Conservation (phyloP, 2,329 filamentous ascomycete species). For the Talaromyces sp. region DNA sequence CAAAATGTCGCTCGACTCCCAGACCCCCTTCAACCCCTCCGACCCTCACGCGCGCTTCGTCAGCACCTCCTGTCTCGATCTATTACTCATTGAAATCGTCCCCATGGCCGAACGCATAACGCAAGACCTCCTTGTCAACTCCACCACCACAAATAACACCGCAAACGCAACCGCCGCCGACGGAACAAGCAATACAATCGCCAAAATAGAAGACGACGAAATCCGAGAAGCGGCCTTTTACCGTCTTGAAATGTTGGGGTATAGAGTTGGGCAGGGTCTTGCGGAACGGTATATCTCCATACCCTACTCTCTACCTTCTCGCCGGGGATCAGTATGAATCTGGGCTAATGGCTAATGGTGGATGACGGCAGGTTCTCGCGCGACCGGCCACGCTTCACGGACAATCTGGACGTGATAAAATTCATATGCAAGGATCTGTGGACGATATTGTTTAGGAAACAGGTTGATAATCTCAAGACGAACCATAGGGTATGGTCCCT, state of each 20-base stretch:
- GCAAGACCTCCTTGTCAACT: constrained; percentile 56
- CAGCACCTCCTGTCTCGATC: constrained; percentile 81
- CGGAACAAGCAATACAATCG: constrained; percentile 21
- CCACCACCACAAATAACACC: neutral
- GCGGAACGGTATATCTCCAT: constrained; percentile 72
- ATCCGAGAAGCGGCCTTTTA: constrained; percentile 81
- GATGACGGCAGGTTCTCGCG: constrained; percentile 35
- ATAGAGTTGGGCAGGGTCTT: constrained; percentile 86
- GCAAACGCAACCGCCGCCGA: neutral
- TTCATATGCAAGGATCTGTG: constrained; percentile 98
- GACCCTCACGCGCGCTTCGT: constrained; percentile 76
- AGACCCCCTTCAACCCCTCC: constrained; percentile 64
- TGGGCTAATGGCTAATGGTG: neutral
- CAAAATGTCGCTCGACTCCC: constrained; percentile 19
- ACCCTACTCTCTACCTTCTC: neutral
- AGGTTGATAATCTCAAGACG: constrained; percentile 97
- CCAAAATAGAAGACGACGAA: constrained; percentile 58
- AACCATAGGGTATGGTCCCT: constrained; percentile 69
- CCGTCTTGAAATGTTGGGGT: constrained; percentile 78
- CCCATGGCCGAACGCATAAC: constrained; percentile 87
- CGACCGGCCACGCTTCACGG: constrained; percentile 81
- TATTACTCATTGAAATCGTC: constrained; percentile 94
- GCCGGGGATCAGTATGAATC: neutral
- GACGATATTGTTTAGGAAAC: constrained; percentile 91
- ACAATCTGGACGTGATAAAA: constrained; percentile 94